phyloP scores from a whole-genome alignment of 2,329 filamentous ascomycete genomes.

The Bertia moriformis region DNA sequence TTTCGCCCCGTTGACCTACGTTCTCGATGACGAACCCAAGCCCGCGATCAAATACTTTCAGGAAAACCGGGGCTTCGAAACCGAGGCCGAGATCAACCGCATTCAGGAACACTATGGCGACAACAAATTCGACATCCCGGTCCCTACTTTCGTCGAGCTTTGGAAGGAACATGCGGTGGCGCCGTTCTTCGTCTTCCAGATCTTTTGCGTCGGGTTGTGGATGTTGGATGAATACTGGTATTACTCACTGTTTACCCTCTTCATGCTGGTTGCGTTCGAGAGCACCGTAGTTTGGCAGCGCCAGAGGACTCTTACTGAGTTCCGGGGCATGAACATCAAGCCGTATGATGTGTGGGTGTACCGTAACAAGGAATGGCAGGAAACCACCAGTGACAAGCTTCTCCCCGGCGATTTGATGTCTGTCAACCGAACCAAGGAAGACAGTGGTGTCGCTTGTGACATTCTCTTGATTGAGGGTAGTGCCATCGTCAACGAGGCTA shows the following conservation, averaged over 20 bases:
- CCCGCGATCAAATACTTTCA: not conserved
- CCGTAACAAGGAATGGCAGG: slow-evolving; percentile 73
- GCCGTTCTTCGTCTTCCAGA: slow-evolving; percentile 97
- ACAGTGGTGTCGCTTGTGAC: slow-evolving; percentile 90
- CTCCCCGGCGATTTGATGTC: slow-evolving; percentile 88
- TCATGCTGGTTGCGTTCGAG: slow-evolving; percentile 96
- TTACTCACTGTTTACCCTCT: slow-evolving; percentile 94
- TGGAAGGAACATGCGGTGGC: slow-evolving; percentile 98
- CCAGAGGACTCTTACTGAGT: slow-evolving; percentile 87
- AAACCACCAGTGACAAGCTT: slow-evolving; percentile 79
- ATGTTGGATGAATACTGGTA: slow-evolving; percentile 99
- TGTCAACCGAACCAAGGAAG: slow-evolving; percentile 85
- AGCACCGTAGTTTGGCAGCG: slow-evolving; percentile 98
- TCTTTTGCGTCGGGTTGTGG: slow-evolving; percentile 97
- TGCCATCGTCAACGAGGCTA: slow-evolving; percentile 96
- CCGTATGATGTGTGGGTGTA: slow-evolving; percentile 90
- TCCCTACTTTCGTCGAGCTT: slow-evolving; percentile 85
- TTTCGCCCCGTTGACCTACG: slow-evolving; percentile 74
- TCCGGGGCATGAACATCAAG: slow-evolving; percentile 98
- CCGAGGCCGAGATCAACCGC: slow-evolving; percentile 60
- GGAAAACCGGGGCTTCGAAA: slow-evolving; percentile 59
- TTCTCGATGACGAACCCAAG: slow-evolving; percentile 63
- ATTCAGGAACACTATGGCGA: slow-evolving; percentile 86
- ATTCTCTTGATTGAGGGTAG: slow-evolving; percentile 91
- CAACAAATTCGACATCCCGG: slow-evolving; percentile 95